Evolutionary conservation across 768 basidiomycete species (phyloP), one percentile per base, ranked within the genome.

Genomic region (Russula emetica): DNA sequence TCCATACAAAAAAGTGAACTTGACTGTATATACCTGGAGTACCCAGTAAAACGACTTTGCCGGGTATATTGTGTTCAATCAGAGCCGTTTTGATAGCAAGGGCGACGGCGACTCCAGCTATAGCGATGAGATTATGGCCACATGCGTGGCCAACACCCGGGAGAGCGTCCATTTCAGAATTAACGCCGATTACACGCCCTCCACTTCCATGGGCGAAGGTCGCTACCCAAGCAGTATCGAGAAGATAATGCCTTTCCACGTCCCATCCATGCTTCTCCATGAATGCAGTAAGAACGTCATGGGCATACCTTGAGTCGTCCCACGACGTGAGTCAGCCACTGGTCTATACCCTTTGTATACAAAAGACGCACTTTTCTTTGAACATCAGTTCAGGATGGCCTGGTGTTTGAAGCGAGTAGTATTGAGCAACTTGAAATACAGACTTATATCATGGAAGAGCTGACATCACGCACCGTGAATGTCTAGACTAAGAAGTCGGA

Each of bases 81-180:
- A 92, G 75, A 0, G 82, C 87, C 6, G 79, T 79, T 70, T 84
- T 86, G n/a, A 87, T 79, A 0, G 85, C 87, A 58, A 83, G 79
- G 0, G 89, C 86, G 30, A 90, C 81, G 2, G 85, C 88, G 14
- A 92, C 85, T 4, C 90, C 90, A 60, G 78, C 69, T 26, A 92
- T 88, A 1, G 87, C 90, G 57, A 93, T 92, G 54, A 93, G 76
- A 69, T 92, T 92, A 71, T 93, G 90, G 3, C 90, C 90, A 69
- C 90, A 92, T 1, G 86, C 88, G 66, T 89, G 88, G 0, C 88
- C 74, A 47, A 75, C 69, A 26, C 74, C 71, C 6, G 72, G 71
- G 42, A 79, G 75, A 1, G 78, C 78, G 62, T 79, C 78, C 71
- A 73, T 83, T 80, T 92, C 91, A 18, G 90, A 91, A 72, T 93